Evolutionary conservation across 106 monocot species (phyloP).

Genomic region (Allium sativum): DNA sequence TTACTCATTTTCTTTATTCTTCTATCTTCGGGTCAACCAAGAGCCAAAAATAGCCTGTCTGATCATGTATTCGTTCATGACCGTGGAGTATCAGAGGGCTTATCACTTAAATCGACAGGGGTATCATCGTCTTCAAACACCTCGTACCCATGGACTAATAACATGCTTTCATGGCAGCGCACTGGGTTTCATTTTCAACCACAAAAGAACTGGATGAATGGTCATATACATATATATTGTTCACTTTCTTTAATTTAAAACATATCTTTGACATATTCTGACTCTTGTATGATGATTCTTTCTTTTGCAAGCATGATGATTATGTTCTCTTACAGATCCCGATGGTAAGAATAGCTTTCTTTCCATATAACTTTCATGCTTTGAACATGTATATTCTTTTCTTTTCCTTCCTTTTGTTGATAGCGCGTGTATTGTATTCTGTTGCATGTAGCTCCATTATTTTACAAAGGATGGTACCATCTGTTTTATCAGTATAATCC

Average conservation of each 20-base stretch:
- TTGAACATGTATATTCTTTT: not conserved
- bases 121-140: not conserved
- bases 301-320: not conserved
- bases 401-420: not conserved
- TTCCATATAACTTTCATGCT: too few relatives aligned
- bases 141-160: conserved; percentile 40
- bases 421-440: too few relatives aligned
- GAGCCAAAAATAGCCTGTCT: too few relatives aligned
- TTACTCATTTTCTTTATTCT: too few relatives aligned
- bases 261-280: not conserved
- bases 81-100: conserved; percentile 4
- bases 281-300: not conserved
- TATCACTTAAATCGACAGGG: conserved; percentile 16
- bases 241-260: not conserved
- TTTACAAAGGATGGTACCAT: conserved; percentile 66
- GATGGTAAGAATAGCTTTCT: conserved; percentile 15
- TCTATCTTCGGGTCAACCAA: too few relatives aligned
- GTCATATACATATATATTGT: not conserved
- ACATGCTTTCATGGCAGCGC: conserved; percentile 52
- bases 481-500: conserved; percentile 74
- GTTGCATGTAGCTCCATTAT: conserved; percentile 27
- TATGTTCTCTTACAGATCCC: conserved; percentile 12
- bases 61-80: too few relatives aligned
- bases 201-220: conserved; percentile 62
- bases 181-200: conserved; percentile 63